Conservation (phyloP, 192 early-diverging fungal species). For the Coemansia sp. region DNA sequence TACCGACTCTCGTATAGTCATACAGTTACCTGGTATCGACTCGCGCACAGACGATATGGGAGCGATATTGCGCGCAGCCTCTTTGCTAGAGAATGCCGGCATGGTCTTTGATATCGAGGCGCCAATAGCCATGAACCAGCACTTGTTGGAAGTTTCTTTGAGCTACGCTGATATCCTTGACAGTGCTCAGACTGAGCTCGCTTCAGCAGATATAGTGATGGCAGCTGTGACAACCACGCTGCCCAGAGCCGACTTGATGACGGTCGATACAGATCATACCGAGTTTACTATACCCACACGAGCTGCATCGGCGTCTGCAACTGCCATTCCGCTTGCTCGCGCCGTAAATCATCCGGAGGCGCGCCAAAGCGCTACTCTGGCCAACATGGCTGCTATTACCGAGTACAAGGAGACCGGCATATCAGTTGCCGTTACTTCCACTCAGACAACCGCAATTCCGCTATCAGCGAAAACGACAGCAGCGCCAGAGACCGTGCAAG, state of each 20-base stretch:
- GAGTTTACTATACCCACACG: not conserved
- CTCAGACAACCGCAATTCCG: not conserved
- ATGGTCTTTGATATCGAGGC: not conserved
- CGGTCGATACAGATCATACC: not conserved
- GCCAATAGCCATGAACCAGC: not conserved
- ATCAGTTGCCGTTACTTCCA: not conserved
- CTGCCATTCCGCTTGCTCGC: no score
- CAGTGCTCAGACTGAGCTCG: not conserved
- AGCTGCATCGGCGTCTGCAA: not conserved
- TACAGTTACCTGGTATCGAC: not conserved
- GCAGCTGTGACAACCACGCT: not conserved
- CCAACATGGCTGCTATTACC: not conserved
- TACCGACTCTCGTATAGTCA: not conserved
- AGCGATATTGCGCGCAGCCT: not conserved
- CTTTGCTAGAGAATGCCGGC: not conserved
- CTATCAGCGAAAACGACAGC: not conserved
- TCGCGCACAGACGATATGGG: not conserved
- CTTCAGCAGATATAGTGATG: not conserved
- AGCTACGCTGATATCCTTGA: not conserved
- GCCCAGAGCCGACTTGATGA: constrained; percentile 7
- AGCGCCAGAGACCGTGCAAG: not conserved
- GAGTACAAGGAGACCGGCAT: not conserved
- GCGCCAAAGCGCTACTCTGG: not conserved
- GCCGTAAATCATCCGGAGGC: not conserved
- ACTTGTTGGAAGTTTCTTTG: not conserved